Base-by-base conservation (phyloP, 2,329 filamentous ascomycete species). In the Aspergillus niger region DNA sequence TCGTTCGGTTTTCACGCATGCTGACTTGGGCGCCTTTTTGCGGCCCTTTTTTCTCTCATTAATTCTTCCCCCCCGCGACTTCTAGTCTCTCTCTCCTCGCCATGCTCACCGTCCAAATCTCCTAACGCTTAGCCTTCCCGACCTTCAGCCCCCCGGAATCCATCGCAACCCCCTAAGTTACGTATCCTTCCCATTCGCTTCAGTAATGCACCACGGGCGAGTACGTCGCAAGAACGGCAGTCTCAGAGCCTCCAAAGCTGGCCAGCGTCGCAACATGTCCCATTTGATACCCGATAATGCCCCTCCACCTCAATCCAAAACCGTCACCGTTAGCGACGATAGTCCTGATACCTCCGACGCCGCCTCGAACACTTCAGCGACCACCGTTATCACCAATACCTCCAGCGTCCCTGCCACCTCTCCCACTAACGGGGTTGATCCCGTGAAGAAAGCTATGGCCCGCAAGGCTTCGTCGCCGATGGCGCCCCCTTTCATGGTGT, bases 401-500 rank as follows among this genome's bases (percentile, higher is more conserved):
- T 47, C 49, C 17, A 66, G 65, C 43, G 47, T 64, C n/a, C 41
- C 63, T 57, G 56, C 65, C 44, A 58, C 63, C 11, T 52, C 62
- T 13, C n/a, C 47, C 20, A 52, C 53, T 15, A 55, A 55, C 53
- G 47, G 43, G 10, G n/a, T 56, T 20, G 38, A 59, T 36, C 50
- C 36, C 24, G 53, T 57, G 3, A 64, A 61, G 39, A 65, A 59
- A 47, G 49, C 61, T 20, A 69, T 71, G 63, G 54, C 64, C 38
- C 73, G 78, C 57, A 81, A 82, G 63, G 61, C 75, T 5, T 82
- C 80, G 22, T 84, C 84, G 52, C 86, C 87, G 1, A 85, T 89
- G 80, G 84, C 95, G 79, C 93, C 94, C 47, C 82, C 93, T 63
- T 99, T 99, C 75, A 97, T 99, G 91, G 93, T 98, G 59, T 98